phyloP scores from a whole-genome alignment of 768 basidiomycete genomes.

The Pulveroboletus sp. region DNA sequence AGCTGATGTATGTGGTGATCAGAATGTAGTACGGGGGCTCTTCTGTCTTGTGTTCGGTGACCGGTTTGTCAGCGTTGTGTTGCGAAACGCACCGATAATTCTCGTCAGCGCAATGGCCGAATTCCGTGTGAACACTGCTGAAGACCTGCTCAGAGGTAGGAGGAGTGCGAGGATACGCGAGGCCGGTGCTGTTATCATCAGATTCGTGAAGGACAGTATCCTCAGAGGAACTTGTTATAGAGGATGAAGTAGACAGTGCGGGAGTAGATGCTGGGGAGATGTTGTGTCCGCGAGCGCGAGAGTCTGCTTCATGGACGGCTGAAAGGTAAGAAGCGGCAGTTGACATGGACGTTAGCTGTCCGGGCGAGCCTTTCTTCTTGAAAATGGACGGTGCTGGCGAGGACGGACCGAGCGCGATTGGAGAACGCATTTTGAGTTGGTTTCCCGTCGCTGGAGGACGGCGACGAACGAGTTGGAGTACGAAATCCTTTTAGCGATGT shows the following conservation, averaged over 20 bases:
- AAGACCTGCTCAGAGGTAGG: conserved; percentile 80
- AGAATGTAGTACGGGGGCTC: conserved; percentile 94
- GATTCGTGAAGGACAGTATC: conserved; percentile 58
- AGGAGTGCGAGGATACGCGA: conserved; percentile 57
- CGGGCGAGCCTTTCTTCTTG: conserved; percentile 48
- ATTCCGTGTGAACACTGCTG: conserved; percentile 81
- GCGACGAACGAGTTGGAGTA: conserved; percentile 7
- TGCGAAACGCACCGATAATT: conserved; percentile 64
- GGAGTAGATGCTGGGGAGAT: conserved; percentile 59
- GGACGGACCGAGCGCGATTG: conserved; percentile 57
- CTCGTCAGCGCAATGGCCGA: conserved; percentile 84
- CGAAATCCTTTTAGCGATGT: conserved; percentile 2
- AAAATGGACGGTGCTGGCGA: conserved; percentile 54
- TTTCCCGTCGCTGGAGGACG: conserved; percentile 8
- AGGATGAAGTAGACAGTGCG: conserved; percentile 70
- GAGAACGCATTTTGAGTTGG: conserved; percentile 42
- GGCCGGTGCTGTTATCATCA: conserved; percentile 51
- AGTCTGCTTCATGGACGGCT: conserved; percentile 61
- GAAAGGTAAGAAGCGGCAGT: conserved; percentile 58
- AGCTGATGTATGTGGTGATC: conserved; percentile 88
- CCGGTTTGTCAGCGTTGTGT: conserved; percentile 43
- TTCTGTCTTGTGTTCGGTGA: conserved; percentile 57
- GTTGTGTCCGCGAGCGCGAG: conserved; percentile 50
- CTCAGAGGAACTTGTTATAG: conserved; percentile 62
- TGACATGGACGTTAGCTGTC: conserved; percentile 36